Percentiles rank a stretch among this genome's conserved stretches.
Conservation (phyloP, 306 rosid genomes). For the Sechiopsis laciniata region DNA sequence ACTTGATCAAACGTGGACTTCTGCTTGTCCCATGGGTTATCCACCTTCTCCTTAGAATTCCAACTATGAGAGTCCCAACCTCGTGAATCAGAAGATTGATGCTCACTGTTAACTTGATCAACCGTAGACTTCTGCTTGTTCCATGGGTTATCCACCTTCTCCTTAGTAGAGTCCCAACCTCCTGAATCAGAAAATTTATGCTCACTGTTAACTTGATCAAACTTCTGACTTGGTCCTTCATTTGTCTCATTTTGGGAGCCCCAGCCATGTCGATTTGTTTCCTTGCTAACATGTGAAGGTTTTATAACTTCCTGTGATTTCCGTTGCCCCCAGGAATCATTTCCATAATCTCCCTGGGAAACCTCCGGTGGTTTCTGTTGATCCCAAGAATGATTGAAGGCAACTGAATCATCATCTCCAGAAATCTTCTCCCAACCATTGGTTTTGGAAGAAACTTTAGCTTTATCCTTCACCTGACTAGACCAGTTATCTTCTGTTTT, state of each 20-base stretch:
- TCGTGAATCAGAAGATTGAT: neutral
- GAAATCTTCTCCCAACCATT: conserved; percentile 23
- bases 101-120: too few species aligned
- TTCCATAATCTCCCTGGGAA: conserved; percentile 30
- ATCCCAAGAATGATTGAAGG: conserved; percentile 35
- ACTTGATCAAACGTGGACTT: neutral
- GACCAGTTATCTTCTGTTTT: conserved; percentile 12
- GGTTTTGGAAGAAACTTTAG: conserved; percentile 19
- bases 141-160: conserved; percentile 19
- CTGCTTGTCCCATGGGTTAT: conserved; percentile 19
- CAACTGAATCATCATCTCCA: conserved; percentile 28
- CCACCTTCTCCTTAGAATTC: conserved; percentile 17
- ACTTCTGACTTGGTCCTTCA: conserved; percentile 6
- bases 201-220: conserved; percentile 1
- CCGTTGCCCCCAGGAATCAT: conserved; percentile 9
- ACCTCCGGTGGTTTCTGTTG: conserved; percentile 32
- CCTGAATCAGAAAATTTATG: neutral
- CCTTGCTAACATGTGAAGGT: conserved; percentile 11
- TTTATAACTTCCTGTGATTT: conserved; percentile 4
- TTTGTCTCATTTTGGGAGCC: conserved; percentile 4
- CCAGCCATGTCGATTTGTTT: conserved; percentile 12
- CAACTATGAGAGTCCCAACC: conserved; percentile 28
- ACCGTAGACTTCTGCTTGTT: conserved; percentile 1
- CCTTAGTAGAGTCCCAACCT: conserved; percentile 25
- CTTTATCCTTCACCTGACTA: conserved; percentile 8